Base-by-base conservation (phyloP, 768 basidiomycete species). In the Leccinum olivaceopallidum region DNA sequence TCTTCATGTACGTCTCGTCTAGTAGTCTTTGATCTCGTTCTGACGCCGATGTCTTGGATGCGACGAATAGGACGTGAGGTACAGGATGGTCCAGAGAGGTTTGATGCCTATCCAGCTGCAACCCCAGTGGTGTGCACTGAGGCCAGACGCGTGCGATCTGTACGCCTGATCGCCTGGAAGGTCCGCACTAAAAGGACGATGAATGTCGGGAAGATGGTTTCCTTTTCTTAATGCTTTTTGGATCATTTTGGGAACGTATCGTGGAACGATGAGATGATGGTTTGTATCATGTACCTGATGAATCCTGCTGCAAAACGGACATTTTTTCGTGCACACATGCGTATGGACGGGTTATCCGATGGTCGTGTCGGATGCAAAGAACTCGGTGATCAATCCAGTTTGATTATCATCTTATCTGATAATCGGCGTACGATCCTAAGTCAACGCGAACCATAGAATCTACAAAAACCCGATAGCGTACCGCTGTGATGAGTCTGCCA, bases 121-220 rank as follows among this genome's bases (percentile, higher is more conserved):
- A 67, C 85, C 85, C 0, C 70, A 81, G 28, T 85, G 80, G 78
- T 86, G 84, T 72, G 84, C 81, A 12, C 64, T 85, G 16, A 71
- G 84, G 36, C 81, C 83, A 0, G 66, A 78, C 42, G 71, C 61
- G 1, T 84, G 83, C 57, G 78, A 84, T 59, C n/a, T 73, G 53
- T 8, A 53, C 0, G 66, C 71, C 1, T 70, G 58, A 71, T n/a
- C 9, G 18, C 28, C 30, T 49, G 18, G 10, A 22, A 55, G 24
- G 14, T 24, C n/a, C 4, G 3, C 22, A 36, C 12, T 16, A 39
- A 37, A 54, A 54, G 53, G 36, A 48, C 30, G 26, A 30, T 51
- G 28, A 10, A 30, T 5, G 26, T 20, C 42, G n/a, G n/a, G n/a
- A 5, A n/a, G 18, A n/a, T 44, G 5, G n/a, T n/a, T 20, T n/a